These are phyloP conservation scores for Mrakia blollopis DNA, from an alignment of 768 basidiomycete species.

Conservation along the genomic window DNA sequence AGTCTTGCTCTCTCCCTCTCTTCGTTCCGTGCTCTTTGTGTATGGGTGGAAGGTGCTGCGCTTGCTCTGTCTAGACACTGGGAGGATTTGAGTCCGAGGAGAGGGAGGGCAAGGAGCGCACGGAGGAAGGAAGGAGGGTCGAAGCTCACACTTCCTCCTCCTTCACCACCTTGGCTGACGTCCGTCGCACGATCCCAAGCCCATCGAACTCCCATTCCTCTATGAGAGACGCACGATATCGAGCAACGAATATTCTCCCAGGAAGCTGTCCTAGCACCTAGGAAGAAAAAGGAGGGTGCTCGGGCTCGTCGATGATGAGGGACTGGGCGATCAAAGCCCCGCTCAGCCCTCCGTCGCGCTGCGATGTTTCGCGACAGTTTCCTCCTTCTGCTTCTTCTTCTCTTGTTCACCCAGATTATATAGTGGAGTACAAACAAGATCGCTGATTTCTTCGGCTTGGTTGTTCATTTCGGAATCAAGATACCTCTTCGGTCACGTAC, in stretches of 20 bases:
- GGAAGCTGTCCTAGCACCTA: neutral
- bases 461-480: constrained; percentile 46
- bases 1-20: neutral
- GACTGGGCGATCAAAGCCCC: too few species aligned
- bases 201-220: neutral
- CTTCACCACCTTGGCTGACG: neutral
- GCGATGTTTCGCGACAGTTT: too few species aligned
- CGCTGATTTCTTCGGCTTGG: neutral
- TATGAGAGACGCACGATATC: neutral
- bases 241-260: too few species aligned
- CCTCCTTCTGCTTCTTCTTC: neutral
- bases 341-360: too few species aligned
- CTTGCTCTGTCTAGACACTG: too few species aligned
- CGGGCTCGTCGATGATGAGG: neutral
- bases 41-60: neutral
- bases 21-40: neutral
- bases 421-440: neutral
- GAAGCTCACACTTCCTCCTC: constrained; percentile 3
- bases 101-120: neutral
- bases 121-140: neutral
- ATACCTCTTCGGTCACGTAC: constrained; percentile 83
- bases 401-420: neutral
- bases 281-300: neutral
- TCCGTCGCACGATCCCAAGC: neutral
- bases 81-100: neutral